Conservation (phyloP, 2,329 filamentous ascomycete genomes). For the Calonectria pteridis region DNA sequence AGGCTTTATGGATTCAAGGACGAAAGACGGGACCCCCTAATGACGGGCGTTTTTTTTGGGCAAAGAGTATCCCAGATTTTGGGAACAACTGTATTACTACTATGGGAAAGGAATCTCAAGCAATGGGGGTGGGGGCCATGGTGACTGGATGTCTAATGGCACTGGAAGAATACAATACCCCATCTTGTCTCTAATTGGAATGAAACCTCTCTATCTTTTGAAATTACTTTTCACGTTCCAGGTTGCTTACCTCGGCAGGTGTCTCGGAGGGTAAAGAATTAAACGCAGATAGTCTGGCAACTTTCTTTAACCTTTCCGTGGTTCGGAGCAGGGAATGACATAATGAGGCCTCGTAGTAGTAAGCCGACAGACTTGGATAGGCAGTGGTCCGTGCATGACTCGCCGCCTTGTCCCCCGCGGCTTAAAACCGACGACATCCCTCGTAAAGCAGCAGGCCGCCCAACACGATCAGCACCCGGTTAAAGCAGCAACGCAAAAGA, state of each 20-base stretch:
- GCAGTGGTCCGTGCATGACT: slow-evolving; percentile 23
- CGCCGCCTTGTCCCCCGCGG: slow-evolving; percentile 29
- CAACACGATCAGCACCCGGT: slow-evolving; percentile 22
- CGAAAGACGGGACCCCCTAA: slow-evolving; percentile 15
- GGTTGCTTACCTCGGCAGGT: background rate
- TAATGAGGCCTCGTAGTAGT: background rate
- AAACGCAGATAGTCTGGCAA: background rate
- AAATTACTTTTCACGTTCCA: background rate
- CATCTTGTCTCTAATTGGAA: slow-evolving; percentile 31
- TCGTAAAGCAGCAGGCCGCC: slow-evolving; percentile 25
- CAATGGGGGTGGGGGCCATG: slow-evolving; percentile 15
- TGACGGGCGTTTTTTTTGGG: slow-evolving; percentile 30
- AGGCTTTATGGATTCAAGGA: slow-evolving; percentile 23
- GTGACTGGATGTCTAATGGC: slow-evolving; percentile 26
- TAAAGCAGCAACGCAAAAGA: slow-evolving; percentile 41
- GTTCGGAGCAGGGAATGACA: background rate
- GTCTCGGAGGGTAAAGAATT: background rate
- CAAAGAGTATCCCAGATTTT: slow-evolving; percentile 2
- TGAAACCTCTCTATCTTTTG: slow-evolving; percentile 28
- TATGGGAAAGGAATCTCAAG: slow-evolving; percentile 31
- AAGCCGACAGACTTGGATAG: background rate
- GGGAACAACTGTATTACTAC: slow-evolving; percentile 27
- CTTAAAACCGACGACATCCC: slow-evolving; percentile 27
- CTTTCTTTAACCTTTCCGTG: background rate
- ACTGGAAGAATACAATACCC: slow-evolving; percentile 35